Conservation (phyloP, 2,329 filamentous ascomycete species). For the Phaeosphaeriaceae sp. region DNA sequence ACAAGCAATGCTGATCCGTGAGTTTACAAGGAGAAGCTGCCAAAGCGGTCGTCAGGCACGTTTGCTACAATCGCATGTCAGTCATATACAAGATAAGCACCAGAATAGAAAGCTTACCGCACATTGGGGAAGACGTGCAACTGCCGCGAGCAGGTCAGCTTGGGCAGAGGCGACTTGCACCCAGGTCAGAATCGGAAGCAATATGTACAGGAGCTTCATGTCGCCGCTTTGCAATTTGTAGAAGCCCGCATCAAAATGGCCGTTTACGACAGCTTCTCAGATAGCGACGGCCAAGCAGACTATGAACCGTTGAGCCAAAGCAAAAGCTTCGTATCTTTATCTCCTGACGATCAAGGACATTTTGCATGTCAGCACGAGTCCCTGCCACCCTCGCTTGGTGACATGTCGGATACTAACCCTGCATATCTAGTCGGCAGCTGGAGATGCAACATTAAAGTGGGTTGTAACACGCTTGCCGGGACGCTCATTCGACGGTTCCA, state of each 20-base stretch:
- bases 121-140: constrained; percentile 8
- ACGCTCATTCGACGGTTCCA: neutral
- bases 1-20: constrained; percentile 21
- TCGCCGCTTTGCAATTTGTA: neutral
- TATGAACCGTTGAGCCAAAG: neutral
- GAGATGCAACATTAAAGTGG: neutral
- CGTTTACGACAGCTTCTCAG: neutral
- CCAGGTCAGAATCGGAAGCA: constrained; percentile 4
- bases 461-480: neutral
- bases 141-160: neutral
- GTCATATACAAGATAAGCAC: neutral
- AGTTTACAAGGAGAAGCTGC: constrained; percentile 14
- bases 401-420: neutral
- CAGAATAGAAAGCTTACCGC: constrained; percentile 6
- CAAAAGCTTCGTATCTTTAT: neutral
- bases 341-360: neutral
- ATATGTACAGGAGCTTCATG: constrained; percentile 3
- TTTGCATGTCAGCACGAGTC: neutral
- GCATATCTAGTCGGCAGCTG: neutral
- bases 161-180: constrained; percentile 3
- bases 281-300: neutral
- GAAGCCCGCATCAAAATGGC: neutral
- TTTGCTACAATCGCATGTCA: constrained; percentile 11
- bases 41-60: constrained; percentile 19
- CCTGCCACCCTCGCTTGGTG: neutral